A percentile compares a stretch with the other conserved stretches of the same genome.
phyloP scores from a whole-genome alignment of 164 flowering plant genomes.

The Taxillus chinensis region DNA sequence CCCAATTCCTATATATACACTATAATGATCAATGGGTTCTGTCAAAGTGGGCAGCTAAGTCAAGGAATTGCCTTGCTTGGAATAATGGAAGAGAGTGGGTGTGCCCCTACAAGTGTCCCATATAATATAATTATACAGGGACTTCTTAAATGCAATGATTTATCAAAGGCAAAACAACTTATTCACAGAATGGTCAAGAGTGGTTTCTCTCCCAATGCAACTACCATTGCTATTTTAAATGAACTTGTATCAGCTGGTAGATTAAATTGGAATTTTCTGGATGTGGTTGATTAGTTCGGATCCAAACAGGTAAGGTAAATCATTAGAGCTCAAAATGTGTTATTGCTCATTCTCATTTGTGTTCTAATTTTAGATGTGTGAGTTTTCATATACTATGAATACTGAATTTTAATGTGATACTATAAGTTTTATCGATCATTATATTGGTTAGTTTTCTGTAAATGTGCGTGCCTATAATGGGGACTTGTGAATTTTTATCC shows the following conservation, averaged over 20 bases:
- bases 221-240: background rate
- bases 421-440: no score
- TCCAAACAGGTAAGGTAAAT: no score
- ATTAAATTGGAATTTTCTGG: background rate
- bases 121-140: constrained; percentile 1
- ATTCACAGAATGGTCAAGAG: background rate
- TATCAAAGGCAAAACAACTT: background rate
- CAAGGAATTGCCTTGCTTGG: background rate
- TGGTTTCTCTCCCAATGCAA: background rate
- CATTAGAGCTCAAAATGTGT: no score
- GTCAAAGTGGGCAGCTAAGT: background rate
- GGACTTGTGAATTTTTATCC: no score
- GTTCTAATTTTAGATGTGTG: no score
- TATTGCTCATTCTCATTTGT: no score
- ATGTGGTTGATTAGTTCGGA: background rate
- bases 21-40: constrained; percentile 1
- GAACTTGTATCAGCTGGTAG: background rate
- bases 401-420: no score
- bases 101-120: background rate
- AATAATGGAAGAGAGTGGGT: background rate
- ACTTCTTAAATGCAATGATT: background rate
- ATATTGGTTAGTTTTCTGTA: no score
- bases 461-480: no score
- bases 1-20: background rate
- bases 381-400: no score